phyloP scores from a whole-genome alignment of 129 eudicot species.

The Flaveria robusta region DNA sequence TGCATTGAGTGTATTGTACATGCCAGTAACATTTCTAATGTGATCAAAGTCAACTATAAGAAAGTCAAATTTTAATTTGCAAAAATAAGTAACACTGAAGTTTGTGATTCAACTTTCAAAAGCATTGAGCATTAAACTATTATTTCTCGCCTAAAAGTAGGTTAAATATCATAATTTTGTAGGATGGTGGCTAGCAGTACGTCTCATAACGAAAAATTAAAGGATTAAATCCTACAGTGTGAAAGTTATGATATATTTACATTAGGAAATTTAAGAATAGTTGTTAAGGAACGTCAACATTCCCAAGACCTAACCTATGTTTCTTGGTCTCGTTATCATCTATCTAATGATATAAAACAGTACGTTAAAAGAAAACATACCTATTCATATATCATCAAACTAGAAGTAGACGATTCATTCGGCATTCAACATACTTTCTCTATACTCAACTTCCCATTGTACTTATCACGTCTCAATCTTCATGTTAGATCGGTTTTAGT shows the following conservation, averaged over 20 bases:
- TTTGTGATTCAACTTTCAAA: neutral
- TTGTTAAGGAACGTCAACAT: neutral
- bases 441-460: too few relatives aligned
- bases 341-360: too few relatives aligned
- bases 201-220: too few relatives aligned
- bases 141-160: neutral
- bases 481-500: too few relatives aligned
- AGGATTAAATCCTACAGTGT: too few relatives aligned
- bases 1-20: slow-evolving; percentile 13
- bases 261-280: too few relatives aligned
- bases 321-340: neutral
- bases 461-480: too few relatives aligned
- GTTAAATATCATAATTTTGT: neutral
- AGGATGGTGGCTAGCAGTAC: too few relatives aligned
- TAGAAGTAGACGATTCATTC: too few relatives aligned
- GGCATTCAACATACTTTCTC: neutral
- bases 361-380: neutral
- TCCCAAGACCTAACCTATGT: neutral
- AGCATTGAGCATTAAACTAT: neutral
- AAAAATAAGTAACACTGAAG: neutral
- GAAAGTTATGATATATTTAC: too few relatives aligned
- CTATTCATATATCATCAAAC: too few relatives aligned
- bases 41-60: neutral
- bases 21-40: neutral
- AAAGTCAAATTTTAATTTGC: neutral